Evolutionary conservation across 2,329 filamentous ascomycete genomes (phyloP), one percentile per base, ranked within the genome.

Genomic region (Amphichorda felina): DNA sequence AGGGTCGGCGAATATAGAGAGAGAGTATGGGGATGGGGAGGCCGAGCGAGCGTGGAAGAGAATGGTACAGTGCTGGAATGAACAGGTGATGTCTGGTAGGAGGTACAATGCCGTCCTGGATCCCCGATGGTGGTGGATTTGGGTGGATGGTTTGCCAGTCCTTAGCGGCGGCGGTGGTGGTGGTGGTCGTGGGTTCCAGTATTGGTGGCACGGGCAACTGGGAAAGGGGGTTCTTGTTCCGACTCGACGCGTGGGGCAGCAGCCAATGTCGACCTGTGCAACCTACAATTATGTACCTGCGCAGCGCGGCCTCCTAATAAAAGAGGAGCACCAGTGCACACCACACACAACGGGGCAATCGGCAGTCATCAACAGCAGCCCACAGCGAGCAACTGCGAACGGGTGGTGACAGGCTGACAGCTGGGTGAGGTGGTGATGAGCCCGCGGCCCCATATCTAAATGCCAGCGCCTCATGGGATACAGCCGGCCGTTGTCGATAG

Each of bases 201-300:
- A 15, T 30, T 30, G 27, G 27, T 30, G 27, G 13, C 27, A 15
- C 15, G 31, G n/a, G n/a, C 15, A 19, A 19, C 18, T 15, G 31
- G 18, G 18, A 33, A 33, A 33, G 31, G 31, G 31, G 31, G 16
- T 33, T 33, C 22, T n/a, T 17, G 17, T n/a, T 19, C 22, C 17
- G 22, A 19, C 14, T 33, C 19, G 31, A 33, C 31, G 31, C 31
- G 31, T 33, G 31, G 31, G 31, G 31, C 31, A 33, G 31, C 19
- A n/a, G 27, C 27, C 27, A 30, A 9, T n/a, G n/a, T n/a, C n/a
- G n/a, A n/a, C n/a, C n/a, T n/a, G n/a, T n/a, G n/a, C n/a, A n/a
- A n/a, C n/a, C n/a, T n/a, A n/a, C n/a, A n/a, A n/a, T n/a, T n/a
- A n/a, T n/a, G n/a, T n/a, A n/a, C n/a, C n/a, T n/a, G n/a, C n/a